Base-by-base conservation (phyloP, 192 early-diverging fungal species). In the Entomortierella parvispora region DNA sequence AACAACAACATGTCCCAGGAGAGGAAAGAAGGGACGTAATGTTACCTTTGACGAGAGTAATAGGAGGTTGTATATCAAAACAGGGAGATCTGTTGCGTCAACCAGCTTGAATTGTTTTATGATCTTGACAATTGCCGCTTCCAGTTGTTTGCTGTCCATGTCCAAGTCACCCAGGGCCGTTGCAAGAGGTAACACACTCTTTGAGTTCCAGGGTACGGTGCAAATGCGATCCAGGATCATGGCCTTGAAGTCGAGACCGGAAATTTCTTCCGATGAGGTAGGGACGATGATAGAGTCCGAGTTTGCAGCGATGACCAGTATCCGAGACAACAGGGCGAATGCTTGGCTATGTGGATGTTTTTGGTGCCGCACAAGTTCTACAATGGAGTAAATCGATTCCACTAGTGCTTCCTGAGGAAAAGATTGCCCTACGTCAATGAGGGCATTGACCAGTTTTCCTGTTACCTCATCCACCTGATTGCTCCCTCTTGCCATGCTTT, bases 21-120 rank as follows among this genome's bases (percentile, higher is more conserved):
- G n/a, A n/a, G n/a, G n/a, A n/a, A n/a, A n/a, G n/a, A n/a, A n/a
- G n/a, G n/a, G n/a, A n/a, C n/a, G n/a, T n/a, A n/a, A n/a, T n/a
- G n/a, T 42, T 69, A 88, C 87, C 79, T 88, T 85, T 31, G 87
- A 81, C 22, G 87, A 84, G 18, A 94, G 72, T 28, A 91, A 68
- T 20, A 94, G 71, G 17, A 94, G 60, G 69, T 92, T 90, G 61
- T 89, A 90, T 15, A 90, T 81, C 69, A 92, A 69, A 2, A 90
- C 82, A 2, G 92, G 91, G 1, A 89, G 74, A 31, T 87, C 87
- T n/a, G 84, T 59, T 2, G 67, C 67, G 50, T 82, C 64, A n/a
- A 88, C 49, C 5, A 84, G 78, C 20, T 82, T 85, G 51, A 66
- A 69, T 31, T 70, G 79, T 67, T 79, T 83, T 71, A 83, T 70